Base-by-base conservation (phyloP, 768 basidiomycete species). In the Tephrocybe rancida region DNA sequence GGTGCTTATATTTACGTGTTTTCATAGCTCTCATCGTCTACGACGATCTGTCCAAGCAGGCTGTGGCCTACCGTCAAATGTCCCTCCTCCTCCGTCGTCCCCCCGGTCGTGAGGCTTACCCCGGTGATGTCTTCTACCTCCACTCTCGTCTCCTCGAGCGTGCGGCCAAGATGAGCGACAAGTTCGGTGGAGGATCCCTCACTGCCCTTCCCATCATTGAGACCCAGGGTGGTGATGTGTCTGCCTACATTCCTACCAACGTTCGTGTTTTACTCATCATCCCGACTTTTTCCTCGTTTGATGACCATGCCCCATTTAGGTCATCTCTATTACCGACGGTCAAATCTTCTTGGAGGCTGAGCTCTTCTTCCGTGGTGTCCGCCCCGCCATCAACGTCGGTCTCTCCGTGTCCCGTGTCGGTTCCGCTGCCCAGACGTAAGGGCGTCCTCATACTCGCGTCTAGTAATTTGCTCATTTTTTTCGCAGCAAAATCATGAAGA, bases 181-280 rank as follows among this genome's bases (percentile, higher is more conserved):
- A 95, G 68, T 95, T 96, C 73, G 97, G 97, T 72, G 96, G 95
- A 69, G 97, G 97, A 65, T 98, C 96, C 54, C 83, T 99, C 64
- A 99, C 97, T 73, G 97, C 97, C 48, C 88, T 99, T 42, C 97
- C 97, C 67, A 96, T 99, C 76, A 98, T 98, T 69, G 97, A 98
- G 82, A 98, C 97, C 65, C 97, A 99, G 79, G 95, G 97, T 86
- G 97, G 97, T 88, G 97, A 99, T 86, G 97, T 99, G 71, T 99
- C 97, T 43, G 97, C 97, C 37, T 99, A 99, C 79, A 98, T 97
- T 74, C 95, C 90, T 51, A 92, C 90, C 16, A 93, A 95, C 73
- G 89, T 91, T 55, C 53, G 86, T 72, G 6, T 13, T 54, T 14
- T 48, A 56, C 7, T 26, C 5, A 37, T 32, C 13, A 3, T 44